phyloP scores from a whole-genome alignment of 1,139 yeast species.

The Kazachstania sp. region DNA sequence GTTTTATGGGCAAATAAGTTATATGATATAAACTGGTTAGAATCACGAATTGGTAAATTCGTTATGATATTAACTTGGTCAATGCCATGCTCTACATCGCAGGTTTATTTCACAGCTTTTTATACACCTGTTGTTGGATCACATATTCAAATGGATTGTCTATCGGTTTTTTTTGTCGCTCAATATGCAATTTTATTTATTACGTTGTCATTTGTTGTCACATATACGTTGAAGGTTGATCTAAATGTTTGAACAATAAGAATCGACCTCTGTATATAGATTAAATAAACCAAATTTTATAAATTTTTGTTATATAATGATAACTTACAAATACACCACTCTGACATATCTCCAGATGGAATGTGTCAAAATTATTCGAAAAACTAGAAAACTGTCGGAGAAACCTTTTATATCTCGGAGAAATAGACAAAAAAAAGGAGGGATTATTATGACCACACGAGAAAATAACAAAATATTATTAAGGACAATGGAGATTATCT shows the following conservation, averaged over 20 bases:
- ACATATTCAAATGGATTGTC: slow-evolving; percentile 71
- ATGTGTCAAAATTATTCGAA: no score
- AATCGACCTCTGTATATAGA: not conserved
- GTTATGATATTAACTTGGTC: slow-evolving; percentile 66
- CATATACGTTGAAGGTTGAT: slow-evolving; percentile 42
- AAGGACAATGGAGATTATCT: no score
- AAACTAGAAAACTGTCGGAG: no score
- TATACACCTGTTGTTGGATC: slow-evolving; percentile 56
- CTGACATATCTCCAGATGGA: no score
- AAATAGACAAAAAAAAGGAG: no score
- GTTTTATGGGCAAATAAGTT: slow-evolving; percentile 42
- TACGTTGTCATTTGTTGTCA: slow-evolving; percentile 55
- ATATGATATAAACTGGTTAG: slow-evolving; percentile 32
- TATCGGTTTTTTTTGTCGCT: slow-evolving; percentile 61
- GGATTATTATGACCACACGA: no score
- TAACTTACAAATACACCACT: no score
- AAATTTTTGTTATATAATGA: no score
- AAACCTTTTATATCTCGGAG: no score
- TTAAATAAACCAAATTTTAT: not conserved
- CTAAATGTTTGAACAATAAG: slow-evolving; percentile 20
- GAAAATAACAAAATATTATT: no score
- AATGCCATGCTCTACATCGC: slow-evolving; percentile 78
- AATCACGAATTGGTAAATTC: slow-evolving; percentile 43
- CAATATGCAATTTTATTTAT: slow-evolving; percentile 56
- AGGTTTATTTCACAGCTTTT: slow-evolving; percentile 77